These are phyloP conservation scores for Sechiopsis laciniata DNA, from an alignment of 306 rosid genomes.

Conservation along the genomic window DNA sequence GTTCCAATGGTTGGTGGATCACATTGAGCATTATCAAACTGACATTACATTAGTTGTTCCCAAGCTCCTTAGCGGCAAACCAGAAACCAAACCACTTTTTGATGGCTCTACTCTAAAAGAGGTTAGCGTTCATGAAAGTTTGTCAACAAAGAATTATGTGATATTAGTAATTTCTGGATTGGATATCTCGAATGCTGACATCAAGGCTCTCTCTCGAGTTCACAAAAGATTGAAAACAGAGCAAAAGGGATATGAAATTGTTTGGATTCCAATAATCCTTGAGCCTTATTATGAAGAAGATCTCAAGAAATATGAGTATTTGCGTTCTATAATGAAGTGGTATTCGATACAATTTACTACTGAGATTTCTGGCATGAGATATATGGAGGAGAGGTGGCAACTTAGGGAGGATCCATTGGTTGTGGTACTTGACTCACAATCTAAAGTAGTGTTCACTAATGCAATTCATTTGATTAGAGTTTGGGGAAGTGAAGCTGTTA, in stretches of 20 bases:
- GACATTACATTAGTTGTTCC: background rate
- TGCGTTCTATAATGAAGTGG: constrained; percentile 53
- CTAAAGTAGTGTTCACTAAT: constrained; percentile 36
- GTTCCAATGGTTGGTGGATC: constrained; percentile 12
- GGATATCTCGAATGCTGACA: constrained; percentile 43
- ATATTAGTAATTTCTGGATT: constrained; percentile 43
- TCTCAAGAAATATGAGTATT: constrained; percentile 41
- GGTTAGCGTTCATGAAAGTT: constrained; percentile 13
- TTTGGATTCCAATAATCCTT: constrained; percentile 54
- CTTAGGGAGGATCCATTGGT: constrained; percentile 38
- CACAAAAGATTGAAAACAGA: constrained; percentile 29
- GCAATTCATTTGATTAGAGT: constrained; percentile 46
- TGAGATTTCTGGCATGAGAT: constrained; percentile 34
- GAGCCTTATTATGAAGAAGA: constrained; percentile 38
- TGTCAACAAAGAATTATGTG: constrained; percentile 34
- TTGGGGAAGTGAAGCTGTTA: constrained; percentile 44
- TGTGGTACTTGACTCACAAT: constrained; percentile 35
- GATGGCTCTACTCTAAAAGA: constrained; percentile 43
- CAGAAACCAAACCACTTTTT: constrained; percentile 27
- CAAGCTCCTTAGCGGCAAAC: constrained; percentile 16
- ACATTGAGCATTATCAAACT: constrained; percentile 17
- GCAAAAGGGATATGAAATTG: constrained; percentile 32
- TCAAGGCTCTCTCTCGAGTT: constrained; percentile 27
- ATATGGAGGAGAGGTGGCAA: constrained; percentile 47
- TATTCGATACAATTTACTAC: constrained; percentile 28